These are phyloP conservation scores for Pythium brachiatum DNA, from an alignment of 352 stramenopile genomes.

Conservation along the genomic window DNA sequence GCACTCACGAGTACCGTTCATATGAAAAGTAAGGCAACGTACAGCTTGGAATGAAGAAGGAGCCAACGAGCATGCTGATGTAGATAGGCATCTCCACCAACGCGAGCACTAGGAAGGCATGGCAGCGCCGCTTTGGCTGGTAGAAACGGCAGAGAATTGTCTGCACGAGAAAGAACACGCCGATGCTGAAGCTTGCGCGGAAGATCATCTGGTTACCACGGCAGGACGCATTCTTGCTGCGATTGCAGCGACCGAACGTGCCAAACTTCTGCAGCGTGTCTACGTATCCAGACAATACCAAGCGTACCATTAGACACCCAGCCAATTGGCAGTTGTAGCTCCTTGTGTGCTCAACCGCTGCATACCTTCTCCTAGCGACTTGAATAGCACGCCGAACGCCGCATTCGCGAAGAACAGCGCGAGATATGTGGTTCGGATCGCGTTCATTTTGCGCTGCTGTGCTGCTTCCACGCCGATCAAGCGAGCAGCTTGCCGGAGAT, in stretches of 20 bases:
- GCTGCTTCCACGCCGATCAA: neutral
- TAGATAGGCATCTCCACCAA: conserved; percentile 50
- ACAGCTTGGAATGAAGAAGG: conserved; percentile 76
- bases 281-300: neutral
- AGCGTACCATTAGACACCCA: neutral
- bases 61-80: conserved; percentile 49
- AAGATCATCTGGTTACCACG: conserved; percentile 73
- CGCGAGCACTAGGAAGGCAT: conserved; percentile 32
- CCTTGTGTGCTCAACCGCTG: neutral
- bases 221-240: conserved; percentile 38
- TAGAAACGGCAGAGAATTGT: conserved; percentile 51
- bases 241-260: conserved; percentile 61
- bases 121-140: conserved; percentile 20
- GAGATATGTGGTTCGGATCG: conserved; percentile 49
- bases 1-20: neutral
- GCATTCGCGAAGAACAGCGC: conserved; percentile 73
- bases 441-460: conserved; percentile 30
- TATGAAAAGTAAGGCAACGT: neutral
- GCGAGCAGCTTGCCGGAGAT: neutral
- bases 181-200: conserved; percentile 62
- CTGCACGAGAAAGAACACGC: conserved; percentile 47
- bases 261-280: conserved; percentile 44
- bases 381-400: conserved; percentile 63
- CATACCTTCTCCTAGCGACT: conserved; percentile 55
- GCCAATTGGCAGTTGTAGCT: conserved; percentile 5